Percentiles rank a stretch among this genome's conserved stretches.
Conservation (phyloP, 768 basidiomycete genomes). For the Serendipita sp. region DNA sequence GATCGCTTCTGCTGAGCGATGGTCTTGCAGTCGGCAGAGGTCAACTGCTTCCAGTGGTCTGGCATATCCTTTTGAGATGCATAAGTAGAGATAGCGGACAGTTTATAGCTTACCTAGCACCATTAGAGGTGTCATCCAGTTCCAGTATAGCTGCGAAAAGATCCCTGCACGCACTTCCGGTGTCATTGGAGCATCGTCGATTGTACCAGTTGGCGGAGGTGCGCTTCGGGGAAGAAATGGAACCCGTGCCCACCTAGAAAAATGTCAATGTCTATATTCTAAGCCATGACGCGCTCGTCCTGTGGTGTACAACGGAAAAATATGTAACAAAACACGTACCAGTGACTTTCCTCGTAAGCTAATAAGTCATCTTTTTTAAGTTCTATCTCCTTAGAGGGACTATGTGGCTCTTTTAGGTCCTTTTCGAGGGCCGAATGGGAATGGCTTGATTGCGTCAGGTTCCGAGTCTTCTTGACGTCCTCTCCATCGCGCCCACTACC, state of each 20-base stretch:
- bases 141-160: slow-evolving; percentile 24
- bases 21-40: slow-evolving; percentile 58
- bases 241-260: slow-evolving; percentile 10
- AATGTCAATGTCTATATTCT: no score
- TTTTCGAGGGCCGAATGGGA: no score
- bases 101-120: slow-evolving; percentile 9
- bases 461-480: no score
- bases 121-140: slow-evolving; percentile 61
- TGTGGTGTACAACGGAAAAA: not conserved
- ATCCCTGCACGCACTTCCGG: slow-evolving; percentile 16
- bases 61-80: slow-evolving; percentile 32
- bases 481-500: no score
- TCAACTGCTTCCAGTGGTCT: slow-evolving; percentile 68
- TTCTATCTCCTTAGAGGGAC: not conserved
- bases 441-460: no score
- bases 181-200: slow-evolving; percentile 18
- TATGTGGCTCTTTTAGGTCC: no score
- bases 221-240: slow-evolving; percentile 11
- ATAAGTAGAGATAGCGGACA: not conserved
- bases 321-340: not conserved
- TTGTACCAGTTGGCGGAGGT: slow-evolving; percentile 18
- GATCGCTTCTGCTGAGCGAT: slow-evolving; percentile 37
- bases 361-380: not conserved
- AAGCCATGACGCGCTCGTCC: not conserved
- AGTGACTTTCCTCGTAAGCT: not conserved